Base-by-base conservation (phyloP, 2,329 filamentous ascomycete genomes). In the Chrysoporthe puriensis region DNA sequence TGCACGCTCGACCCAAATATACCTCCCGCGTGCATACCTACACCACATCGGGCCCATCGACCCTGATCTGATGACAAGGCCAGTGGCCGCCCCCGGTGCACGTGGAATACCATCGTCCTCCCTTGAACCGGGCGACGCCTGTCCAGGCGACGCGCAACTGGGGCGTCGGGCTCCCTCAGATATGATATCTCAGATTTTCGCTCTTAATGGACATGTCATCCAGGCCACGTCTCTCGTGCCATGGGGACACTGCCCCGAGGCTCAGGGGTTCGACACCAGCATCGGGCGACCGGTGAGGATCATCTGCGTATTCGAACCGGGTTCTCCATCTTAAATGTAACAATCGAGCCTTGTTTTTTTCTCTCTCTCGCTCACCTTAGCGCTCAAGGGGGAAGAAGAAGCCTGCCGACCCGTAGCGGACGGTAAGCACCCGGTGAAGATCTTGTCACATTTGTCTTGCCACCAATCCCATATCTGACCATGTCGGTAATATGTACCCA, bases 151-250 rank as follows among this genome's bases (percentile, higher is more conserved):
- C 11, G 14, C 3, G 60, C 54, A 36, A 36, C 44, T 46, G 13
- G 18, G 32, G 18, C 14, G n/a, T 34, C 54, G 32, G 21, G n/a
- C 54, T 48, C 44, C 26, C 18, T 14, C 4, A 3, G 21, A 63
- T 63, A n/a, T 56, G 62, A 63, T 26, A 21, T 52, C 32, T 63
- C 62, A 63, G 14, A 46, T 63, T 57, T 21, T 11, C 9, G 7
- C 34, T 21, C 18, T 32, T 14, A n/a, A 26, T 26, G 13, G n/a
- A 36, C 50, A 56, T n/a, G 26, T 54, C 18, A 13, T n/a, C 7
- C 14, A 36, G 34, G 26, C 18, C 13, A 14, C 14, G 26, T 40
- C 1, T 54, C 50, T 36, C 14, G 40, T 40, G 44, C 44, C 44
- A 7, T 36, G 44, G 32, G 44, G 61, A 26, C 18, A 42, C n/a